Evolutionary conservation across 257 asterid genomes (phyloP).

Genomic region (Solanum chmielewskii): DNA sequence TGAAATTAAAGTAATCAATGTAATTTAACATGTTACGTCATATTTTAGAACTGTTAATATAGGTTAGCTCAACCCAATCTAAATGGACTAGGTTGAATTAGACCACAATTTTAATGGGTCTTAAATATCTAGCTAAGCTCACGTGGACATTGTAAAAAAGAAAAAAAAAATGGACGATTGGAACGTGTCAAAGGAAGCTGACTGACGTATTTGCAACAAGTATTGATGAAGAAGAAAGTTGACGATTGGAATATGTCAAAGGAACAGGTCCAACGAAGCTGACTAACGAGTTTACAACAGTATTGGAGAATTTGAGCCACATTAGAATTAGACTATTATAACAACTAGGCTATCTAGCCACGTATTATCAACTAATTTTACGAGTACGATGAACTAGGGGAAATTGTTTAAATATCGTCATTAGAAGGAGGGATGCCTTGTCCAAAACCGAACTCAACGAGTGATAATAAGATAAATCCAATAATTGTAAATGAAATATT

Average conservation of each 20-base stretch:
- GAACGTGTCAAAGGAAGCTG: no score
- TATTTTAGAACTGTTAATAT: not conserved
- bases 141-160: not conserved
- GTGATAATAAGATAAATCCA: not conserved
- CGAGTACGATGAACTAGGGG: not conserved
- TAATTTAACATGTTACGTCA: not conserved
- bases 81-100: not conserved
- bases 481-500: not conserved
- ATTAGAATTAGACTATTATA: no score
- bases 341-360: not conserved
- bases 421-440: conserved; percentile 2
- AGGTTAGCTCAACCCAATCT: not conserved
- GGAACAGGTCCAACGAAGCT: no score
- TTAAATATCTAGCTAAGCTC: not conserved
- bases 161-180: no score
- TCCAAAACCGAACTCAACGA: not conserved
- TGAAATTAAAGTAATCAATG: not conserved
- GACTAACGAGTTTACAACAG: no score
- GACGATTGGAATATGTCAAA: no score
- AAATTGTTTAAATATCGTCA: not conserved
- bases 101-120: not conserved
- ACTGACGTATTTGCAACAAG: no score
- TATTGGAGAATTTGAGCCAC: no score
- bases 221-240: no score
- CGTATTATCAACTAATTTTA: not conserved